phyloP scores from a whole-genome alignment of 2,329 filamentous ascomycete species.

The Trichoderma lentiforme region DNA sequence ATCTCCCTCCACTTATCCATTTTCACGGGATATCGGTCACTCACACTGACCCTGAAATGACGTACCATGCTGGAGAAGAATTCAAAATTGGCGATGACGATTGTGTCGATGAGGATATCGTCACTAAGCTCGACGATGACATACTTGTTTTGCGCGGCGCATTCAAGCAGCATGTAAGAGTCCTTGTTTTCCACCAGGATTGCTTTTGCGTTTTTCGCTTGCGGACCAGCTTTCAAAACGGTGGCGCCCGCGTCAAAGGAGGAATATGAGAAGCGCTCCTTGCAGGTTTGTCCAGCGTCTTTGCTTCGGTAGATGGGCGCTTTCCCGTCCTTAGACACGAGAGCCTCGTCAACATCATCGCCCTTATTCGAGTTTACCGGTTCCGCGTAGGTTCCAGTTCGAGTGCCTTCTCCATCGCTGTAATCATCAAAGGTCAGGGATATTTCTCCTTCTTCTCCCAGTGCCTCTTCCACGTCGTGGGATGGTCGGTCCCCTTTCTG shows the following conservation, averaged over 20 bases:
- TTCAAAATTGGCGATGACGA: slow-evolving; percentile 97
- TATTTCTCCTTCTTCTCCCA: slow-evolving; percentile 89
- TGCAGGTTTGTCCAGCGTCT: slow-evolving; percentile 95
- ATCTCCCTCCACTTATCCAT: slow-evolving; percentile 86
- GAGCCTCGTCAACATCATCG: slow-evolving; percentile 35
- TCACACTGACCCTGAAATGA: slow-evolving; percentile 85
- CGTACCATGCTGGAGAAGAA: slow-evolving; percentile 98
- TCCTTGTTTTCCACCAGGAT: slow-evolving; percentile 97
- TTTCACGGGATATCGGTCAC: slow-evolving; percentile 92
- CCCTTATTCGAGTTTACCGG: slow-evolving; percentile 10
- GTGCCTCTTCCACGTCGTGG: slow-evolving; percentile 64
- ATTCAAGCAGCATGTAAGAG: slow-evolving; percentile 95
- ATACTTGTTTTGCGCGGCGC: slow-evolving; percentile 82
- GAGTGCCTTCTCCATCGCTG: slow-evolving; percentile 22
- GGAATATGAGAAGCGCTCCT: slow-evolving; percentile 95
- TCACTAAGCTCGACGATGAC: slow-evolving; percentile 92
- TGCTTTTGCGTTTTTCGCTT: slow-evolving; percentile 82
- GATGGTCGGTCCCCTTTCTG: slow-evolving; percentile 45
- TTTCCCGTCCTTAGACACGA: slow-evolving; percentile 46
- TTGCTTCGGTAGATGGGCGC: slow-evolving; percentile 68
- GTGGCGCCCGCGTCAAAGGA: slow-evolving; percentile 97
- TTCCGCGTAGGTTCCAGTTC: neutral
- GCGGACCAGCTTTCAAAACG: slow-evolving; percentile 81
- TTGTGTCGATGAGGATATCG: slow-evolving; percentile 80
- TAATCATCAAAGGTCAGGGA: slow-evolving; percentile 50